These are phyloP conservation scores for Mucor ambiguus DNA, from an alignment of 371 early-diverging fungal genomes.

Conservation along the genomic window DNA sequence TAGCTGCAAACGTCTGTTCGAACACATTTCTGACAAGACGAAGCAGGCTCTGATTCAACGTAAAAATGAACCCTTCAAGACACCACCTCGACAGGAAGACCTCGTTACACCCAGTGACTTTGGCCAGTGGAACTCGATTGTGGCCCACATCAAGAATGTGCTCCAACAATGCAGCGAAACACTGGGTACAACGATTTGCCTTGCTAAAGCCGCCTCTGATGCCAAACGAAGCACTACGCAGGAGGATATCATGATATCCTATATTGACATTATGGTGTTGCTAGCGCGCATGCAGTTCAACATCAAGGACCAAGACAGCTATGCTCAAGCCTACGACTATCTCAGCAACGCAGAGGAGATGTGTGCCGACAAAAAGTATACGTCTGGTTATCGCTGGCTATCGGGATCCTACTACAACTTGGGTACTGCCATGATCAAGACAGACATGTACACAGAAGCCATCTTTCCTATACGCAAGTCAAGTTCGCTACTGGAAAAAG, in stretches of 20 bases:
- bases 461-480: conserved; percentile 42
- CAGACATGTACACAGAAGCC: conserved; percentile 25
- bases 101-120: conserved; percentile 13
- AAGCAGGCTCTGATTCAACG: conserved; percentile 6
- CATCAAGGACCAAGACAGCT: conserved; percentile 24
- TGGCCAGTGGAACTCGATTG: conserved; percentile 21
- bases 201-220: neutral
- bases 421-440: conserved; percentile 37
- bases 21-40: conserved; percentile 18
- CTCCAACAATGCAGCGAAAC: conserved; percentile 27
- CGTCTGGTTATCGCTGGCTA: conserved; percentile 40
- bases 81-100: conserved; percentile 24
- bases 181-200: neutral
- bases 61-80: conserved; percentile 21
- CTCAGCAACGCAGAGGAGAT: conserved; percentile 33
- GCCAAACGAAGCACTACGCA: conserved; percentile 10
- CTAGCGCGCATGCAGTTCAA: conserved; percentile 35
- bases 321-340: conserved; percentile 35
- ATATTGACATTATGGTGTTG: conserved; percentile 40
- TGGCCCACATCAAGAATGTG: conserved; percentile 7
- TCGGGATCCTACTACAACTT: conserved; percentile 38
- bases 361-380: conserved; percentile 26
- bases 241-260: conserved; percentile 24
- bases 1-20: conserved; percentile 22
- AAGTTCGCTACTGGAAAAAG: conserved; percentile 38